phyloP scores from a whole-genome alignment of 2,329 filamentous ascomycete species.

The Aspergillus sp. region DNA sequence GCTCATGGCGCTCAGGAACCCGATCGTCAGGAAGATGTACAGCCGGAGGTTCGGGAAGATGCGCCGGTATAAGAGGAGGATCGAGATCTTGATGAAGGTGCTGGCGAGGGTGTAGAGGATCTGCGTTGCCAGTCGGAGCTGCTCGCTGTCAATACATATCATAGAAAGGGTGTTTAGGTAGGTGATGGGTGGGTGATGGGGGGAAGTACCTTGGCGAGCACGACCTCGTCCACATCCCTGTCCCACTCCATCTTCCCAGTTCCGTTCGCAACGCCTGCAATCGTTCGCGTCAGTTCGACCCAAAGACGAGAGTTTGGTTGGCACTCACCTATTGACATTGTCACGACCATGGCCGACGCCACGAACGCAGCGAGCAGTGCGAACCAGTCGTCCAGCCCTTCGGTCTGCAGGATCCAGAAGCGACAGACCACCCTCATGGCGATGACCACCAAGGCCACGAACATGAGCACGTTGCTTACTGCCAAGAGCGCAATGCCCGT shows the following conservation, averaged over 20 bases:
- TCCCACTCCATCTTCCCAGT: background rate
- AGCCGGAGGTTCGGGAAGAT: conserved; percentile 7
- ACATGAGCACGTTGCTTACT: background rate
- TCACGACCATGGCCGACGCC: background rate
- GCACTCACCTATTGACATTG: background rate
- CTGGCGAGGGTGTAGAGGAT: conserved; percentile 3
- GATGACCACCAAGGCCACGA: background rate
- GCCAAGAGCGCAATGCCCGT: background rate
- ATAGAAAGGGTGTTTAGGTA: background rate
- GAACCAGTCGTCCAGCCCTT: background rate
- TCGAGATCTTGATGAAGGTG: conserved; percentile 9
- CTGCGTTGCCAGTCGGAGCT: conserved; percentile 5
- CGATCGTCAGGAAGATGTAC: conserved; percentile 7
- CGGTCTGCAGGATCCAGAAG: background rate
- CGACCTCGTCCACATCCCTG: background rate
- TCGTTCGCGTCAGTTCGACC: background rate
- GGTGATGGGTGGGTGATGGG: background rate
- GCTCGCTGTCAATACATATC: background rate
- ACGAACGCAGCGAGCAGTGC: background rate
- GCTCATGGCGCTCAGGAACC: conserved; percentile 10
- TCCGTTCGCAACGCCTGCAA: background rate
- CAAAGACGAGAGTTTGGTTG: background rate
- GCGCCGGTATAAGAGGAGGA: conserved; percentile 5
- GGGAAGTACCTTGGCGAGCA: background rate
- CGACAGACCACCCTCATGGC: background rate